Percentiles rank a stretch among this genome's conserved stretches.
phyloP scores from a whole-genome alignment of 768 basidiomycete species.

The Dendrothele bispora region DNA sequence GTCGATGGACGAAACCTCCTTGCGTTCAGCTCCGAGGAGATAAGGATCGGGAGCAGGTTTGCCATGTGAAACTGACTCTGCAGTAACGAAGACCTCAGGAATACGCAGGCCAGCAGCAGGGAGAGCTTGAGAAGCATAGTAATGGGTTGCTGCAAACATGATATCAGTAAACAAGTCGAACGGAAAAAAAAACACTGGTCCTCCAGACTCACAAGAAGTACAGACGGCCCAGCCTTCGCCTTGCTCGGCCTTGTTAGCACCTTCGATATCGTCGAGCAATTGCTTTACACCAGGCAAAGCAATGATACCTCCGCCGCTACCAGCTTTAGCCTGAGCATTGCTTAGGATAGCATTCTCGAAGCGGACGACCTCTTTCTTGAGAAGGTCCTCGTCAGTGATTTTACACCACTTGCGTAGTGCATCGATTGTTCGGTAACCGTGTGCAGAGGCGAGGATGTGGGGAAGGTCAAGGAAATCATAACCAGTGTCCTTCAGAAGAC shows the following conservation, averaged over 20 bases:
- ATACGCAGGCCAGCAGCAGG: slow-evolving; percentile 52
- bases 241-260: slow-evolving; percentile 1
- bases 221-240: slow-evolving; percentile 13
- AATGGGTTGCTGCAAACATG: slow-evolving; percentile 42
- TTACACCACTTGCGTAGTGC: slow-evolving; percentile 13
- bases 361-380: slow-evolving; percentile 13
- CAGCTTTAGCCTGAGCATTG: slow-evolving; percentile 10
- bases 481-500: slow-evolving; percentile 10
- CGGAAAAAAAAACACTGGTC: neutral
- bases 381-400: slow-evolving; percentile 9
- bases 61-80: slow-evolving; percentile 57
- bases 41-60: slow-evolving; percentile 75
- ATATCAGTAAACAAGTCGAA: neutral
- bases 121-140: slow-evolving; percentile 54
- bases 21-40: slow-evolving; percentile 55
- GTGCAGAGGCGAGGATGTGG: slow-evolving; percentile 12
- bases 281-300: slow-evolving; percentile 9
- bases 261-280: slow-evolving; percentile 9
- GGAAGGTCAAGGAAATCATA: slow-evolving; percentile 13
- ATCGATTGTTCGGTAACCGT: slow-evolving; percentile 13
- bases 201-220: slow-evolving; percentile 9
- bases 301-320: slow-evolving; percentile 8
- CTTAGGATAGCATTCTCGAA: slow-evolving; percentile 13
- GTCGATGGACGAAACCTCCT: slow-evolving; percentile 38
- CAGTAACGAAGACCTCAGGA: slow-evolving; percentile 52